Evolutionary conservation across 371 early-diverging fungal species (phyloP).

Genomic region (Apophysomyces sp.): DNA sequence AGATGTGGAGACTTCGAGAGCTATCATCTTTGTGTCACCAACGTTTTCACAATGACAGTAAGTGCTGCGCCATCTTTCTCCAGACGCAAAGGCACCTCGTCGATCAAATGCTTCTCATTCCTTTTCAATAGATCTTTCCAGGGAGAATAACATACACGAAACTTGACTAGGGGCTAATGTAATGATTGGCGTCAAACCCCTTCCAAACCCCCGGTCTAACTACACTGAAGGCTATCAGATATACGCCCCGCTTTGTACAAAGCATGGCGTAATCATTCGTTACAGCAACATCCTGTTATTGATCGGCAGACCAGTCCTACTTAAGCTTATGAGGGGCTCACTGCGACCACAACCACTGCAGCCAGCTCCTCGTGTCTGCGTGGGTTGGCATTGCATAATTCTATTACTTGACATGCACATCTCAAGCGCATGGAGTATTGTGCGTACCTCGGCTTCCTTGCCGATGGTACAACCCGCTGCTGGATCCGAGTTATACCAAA

Average conservation of each 20-base stretch:
- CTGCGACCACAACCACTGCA: not conserved
- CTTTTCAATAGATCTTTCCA: not conserved
- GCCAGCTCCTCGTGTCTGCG: not conserved
- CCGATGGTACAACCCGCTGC: not conserved
- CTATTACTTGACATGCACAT: not conserved
- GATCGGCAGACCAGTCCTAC: not conserved
- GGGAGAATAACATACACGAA: not conserved
- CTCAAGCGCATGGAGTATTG: not conserved
- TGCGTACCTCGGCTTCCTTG: not conserved
- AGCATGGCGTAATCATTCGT: not conserved
- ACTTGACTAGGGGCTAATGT: not conserved
- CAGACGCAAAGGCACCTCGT: not conserved
- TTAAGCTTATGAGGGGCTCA: not conserved
- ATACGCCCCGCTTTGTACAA: not conserved
- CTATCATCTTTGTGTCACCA: not conserved
- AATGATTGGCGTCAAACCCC: not conserved
- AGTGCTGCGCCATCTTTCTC: not conserved
- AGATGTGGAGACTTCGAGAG: not conserved
- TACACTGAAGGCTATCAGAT: not conserved
- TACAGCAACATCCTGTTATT: not conserved
- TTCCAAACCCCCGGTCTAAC: not conserved
- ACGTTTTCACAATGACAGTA: not conserved
- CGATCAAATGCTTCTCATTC: not conserved
- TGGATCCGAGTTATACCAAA: not conserved
- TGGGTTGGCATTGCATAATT: not conserved